Conservation (phyloP, 2,329 filamentous ascomycete genomes). For the Calycina herbarum region DNA sequence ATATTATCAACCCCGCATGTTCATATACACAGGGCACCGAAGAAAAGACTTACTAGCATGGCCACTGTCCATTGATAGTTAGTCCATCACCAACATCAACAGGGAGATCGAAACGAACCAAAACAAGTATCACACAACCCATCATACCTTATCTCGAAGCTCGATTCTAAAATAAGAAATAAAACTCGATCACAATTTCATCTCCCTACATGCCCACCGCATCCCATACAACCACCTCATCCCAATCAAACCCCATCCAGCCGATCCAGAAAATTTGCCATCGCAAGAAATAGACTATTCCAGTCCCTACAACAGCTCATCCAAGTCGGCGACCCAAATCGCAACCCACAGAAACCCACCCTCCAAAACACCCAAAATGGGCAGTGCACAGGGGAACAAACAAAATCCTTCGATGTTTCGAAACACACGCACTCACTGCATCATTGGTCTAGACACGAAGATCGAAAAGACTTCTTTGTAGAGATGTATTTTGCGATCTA, state of each 20-base stretch:
- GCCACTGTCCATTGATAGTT: neutral
- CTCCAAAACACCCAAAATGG: neutral
- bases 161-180: conserved; percentile 1
- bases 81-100: neutral
- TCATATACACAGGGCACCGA: neutral
- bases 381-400: neutral
- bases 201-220: neutral
- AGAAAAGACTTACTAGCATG: neutral
- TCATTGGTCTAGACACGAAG: neutral
- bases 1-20: neutral
- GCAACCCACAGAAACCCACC: neutral
- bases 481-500: neutral
- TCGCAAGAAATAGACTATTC: conserved; percentile 1
- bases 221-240: neutral
- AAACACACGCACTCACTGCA: neutral
- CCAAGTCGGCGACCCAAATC: neutral
- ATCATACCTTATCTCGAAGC: neutral
- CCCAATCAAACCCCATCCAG: neutral
- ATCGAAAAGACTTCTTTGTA: neutral
- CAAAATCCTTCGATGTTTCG: conserved; percentile 3
- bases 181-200: neutral
- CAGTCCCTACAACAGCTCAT: neutral
- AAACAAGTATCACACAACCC: neutral
- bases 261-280: neutral
- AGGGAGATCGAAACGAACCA: neutral